Percentiles rank a stretch among this genome's conserved stretches.
These are phyloP conservation scores for Bryoerythrophyllum caledonicum DNA, from an alignment of 225 moss, liverwort and hornwort species.

Conservation along the genomic window DNA sequence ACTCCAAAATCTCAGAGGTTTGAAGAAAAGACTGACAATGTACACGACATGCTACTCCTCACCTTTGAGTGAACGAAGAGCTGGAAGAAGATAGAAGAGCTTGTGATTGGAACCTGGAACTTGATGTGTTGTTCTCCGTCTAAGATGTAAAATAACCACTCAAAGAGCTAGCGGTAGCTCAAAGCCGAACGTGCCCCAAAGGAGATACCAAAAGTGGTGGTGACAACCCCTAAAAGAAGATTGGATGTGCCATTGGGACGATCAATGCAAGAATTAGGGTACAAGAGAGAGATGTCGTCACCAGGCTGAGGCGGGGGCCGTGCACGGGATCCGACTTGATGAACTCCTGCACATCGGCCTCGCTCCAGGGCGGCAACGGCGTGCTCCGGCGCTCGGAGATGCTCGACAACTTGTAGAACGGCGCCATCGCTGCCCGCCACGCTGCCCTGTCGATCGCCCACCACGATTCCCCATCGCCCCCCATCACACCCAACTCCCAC, in stretches of 20 bases:
- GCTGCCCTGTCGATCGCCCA: slow-evolving; percentile 69
- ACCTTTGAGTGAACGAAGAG: background rate
- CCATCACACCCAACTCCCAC: slow-evolving; percentile 18
- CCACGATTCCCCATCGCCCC: slow-evolving; percentile 52
- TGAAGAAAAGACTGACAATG: background rate
- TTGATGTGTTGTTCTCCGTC: no score
- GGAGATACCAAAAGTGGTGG: background rate
- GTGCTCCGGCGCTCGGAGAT: slow-evolving; percentile 44
- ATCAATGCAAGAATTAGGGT: background rate
- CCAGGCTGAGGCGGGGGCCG: slow-evolving; percentile 58
- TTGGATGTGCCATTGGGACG: no score
- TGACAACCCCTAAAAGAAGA: background rate
- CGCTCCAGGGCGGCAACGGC: slow-evolving; percentile 60
- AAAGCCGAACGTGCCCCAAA: background rate
- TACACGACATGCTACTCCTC: background rate
- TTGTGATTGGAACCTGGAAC: background rate
- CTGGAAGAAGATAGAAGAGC: background rate
- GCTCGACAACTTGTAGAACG: slow-evolving; percentile 54
- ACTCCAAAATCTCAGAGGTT: background rate
- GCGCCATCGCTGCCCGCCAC: slow-evolving; percentile 65
- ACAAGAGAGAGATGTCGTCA: background rate
- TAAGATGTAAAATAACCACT: background rate
- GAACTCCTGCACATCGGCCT: slow-evolving; percentile 70
- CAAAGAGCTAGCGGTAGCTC: background rate
- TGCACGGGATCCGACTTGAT: slow-evolving; percentile 62